phyloP scores from a whole-genome alignment of 148 eudicot genomes.

The Vaccinium corymbosum region DNA sequence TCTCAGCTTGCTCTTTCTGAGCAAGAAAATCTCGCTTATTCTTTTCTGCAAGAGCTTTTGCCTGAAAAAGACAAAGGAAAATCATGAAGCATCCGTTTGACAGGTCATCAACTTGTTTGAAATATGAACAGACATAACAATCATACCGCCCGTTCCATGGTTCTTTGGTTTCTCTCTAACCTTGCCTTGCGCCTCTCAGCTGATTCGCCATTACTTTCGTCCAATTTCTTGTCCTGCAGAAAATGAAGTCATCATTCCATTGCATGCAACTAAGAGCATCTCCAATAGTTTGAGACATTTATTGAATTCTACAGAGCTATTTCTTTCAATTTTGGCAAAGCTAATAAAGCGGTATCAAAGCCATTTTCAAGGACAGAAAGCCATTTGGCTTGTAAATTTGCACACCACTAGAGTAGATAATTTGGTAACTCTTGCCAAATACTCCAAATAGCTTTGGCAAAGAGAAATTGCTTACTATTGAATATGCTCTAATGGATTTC shows the following conservation, averaged over 20 bases:
- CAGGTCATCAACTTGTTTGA: neutral
- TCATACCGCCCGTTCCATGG: slow-evolving; percentile 86
- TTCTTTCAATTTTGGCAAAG: neutral
- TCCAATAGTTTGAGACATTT: neutral
- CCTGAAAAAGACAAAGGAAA: slow-evolving; percentile 40
- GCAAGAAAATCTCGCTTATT: slow-evolving; percentile 78
- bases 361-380: neutral
- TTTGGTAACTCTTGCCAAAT: neutral
- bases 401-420: neutral
- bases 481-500: neutral
- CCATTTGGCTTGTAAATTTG: neutral
- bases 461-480: neutral
- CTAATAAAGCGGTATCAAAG: neutral
- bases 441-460: neutral
- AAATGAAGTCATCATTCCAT: slow-evolving; percentile 6
- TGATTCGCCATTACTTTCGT: slow-evolving; percentile 53
- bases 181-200: slow-evolving; percentile 77
- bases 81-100: neutral
- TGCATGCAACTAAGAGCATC: neutral
- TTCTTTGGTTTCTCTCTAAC: slow-evolving; percentile 76
- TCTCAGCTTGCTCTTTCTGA: slow-evolving; percentile 89
- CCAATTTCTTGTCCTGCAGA: slow-evolving; percentile 51
- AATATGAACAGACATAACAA: slow-evolving; percentile 7
- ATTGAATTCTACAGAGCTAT: neutral
- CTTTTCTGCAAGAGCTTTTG: slow-evolving; percentile 94